These are phyloP conservation scores for Aureobasidium sp. DNA, from an alignment of 2,329 filamentous ascomycete genomes.

Conservation along the genomic window DNA sequence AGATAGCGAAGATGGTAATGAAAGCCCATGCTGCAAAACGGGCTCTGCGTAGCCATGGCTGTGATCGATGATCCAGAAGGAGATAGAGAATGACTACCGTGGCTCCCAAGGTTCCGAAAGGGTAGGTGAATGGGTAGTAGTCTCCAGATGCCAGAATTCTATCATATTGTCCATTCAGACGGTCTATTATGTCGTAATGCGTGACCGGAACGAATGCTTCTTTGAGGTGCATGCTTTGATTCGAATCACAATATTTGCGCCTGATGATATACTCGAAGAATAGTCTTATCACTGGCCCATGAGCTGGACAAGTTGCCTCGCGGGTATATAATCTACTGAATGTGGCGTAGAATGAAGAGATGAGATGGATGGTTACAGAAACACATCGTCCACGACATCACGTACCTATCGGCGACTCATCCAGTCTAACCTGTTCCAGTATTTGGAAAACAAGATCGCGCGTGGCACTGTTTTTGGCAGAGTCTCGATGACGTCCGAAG, in stretches of 20 bases:
- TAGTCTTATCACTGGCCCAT: background rate
- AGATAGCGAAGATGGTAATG: conserved; percentile 37
- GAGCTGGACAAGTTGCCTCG: background rate
- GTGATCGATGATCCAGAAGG: conserved; percentile 41
- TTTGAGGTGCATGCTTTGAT: background rate
- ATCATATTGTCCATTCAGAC: conserved; percentile 33
- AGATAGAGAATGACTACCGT: conserved; percentile 42
- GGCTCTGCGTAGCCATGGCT: conserved; percentile 32
- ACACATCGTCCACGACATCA: background rate
- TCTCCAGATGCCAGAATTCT: conserved; percentile 32
- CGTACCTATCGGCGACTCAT: background rate
- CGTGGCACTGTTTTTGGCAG: background rate
- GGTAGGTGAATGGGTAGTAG: conserved; percentile 38
- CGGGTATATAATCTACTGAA: background rate
- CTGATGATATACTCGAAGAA: background rate
- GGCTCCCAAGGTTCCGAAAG: conserved; percentile 34
- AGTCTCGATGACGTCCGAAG: conserved; percentile 2
- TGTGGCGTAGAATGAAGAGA: background rate
- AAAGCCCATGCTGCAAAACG: conserved; percentile 41
- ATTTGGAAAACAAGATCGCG: conserved; percentile 5
- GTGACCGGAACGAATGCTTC: background rate
- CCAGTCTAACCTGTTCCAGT: conserved; percentile 11
- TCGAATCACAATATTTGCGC: background rate
- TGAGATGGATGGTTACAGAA: background rate
- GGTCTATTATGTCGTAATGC: conserved; percentile 13